Base-by-base conservation (phyloP, 2,329 filamentous ascomycete genomes). In the Venturia aucupariae region DNA sequence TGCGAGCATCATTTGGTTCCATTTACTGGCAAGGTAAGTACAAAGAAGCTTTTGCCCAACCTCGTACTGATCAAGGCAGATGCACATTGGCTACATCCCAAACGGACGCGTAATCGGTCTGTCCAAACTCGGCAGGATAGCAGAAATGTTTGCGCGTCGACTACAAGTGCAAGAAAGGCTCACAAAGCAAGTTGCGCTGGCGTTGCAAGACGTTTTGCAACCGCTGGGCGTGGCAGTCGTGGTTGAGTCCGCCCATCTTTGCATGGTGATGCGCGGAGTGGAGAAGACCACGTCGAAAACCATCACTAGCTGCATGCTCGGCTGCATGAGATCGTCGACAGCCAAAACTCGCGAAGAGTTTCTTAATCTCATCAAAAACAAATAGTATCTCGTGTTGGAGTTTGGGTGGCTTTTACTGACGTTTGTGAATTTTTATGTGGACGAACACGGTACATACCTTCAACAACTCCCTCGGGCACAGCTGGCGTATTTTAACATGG, bases 231-330 rank as follows among this genome's bases (percentile, higher is more conserved):
- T 99, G 1, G 93, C 90, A 24, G 94, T 99, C 2, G 93, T 99
- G 66, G 96, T 99, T 88, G 94, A 99, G 73, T 95, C 90, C 17
- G 92, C 86, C 72, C 94, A 99, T 78, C 80, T 97, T 59, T 99
- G 94, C 81, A 99, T 97, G 93, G 92, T 96, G 19, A 97, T 97
- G 92, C 86, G 94, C 59, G 94, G 94, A n/a, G 93, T 99, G 11
- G 86, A 97, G 74, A 97, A 99, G 81, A 92, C 91, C 0, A 85
- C 83, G 48, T 87, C 90, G 61, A 89, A 85, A 22, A 97, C 94
- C 7, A 94, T 95, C 44, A 99, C 94, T 22, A 97, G 92, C 79
- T 97, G 93, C 75, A 95, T 99, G 78, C 84, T 97, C n/a, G 94
- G 94, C 46, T 92, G 92, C 71, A 96, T 99, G 82, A 88, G 96